Conservation (phyloP, 805 yeast genomes). For the Lipomyces orientalis region DNA sequence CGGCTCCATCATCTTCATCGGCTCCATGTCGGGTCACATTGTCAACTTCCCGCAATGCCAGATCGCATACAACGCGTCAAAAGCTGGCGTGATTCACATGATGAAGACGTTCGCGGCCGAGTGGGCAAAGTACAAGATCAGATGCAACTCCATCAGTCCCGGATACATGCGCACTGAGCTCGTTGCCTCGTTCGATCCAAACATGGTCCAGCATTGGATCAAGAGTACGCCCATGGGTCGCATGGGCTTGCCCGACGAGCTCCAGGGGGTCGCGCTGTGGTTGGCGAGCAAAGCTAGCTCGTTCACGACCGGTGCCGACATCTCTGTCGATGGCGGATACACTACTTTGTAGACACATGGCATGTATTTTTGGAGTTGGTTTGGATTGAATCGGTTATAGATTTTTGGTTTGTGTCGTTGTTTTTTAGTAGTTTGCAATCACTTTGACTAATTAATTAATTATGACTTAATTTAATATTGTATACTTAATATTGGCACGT, state of each 20-base stretch:
- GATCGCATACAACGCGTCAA: constrained; percentile 70
- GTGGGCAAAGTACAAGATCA: constrained; percentile 70
- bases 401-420: not conserved
- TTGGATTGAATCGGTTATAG: not conserved
- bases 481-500: no score
- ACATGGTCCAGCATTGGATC: constrained; percentile 64
- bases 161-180: constrained; percentile 72
- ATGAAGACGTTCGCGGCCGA: constrained; percentile 69
- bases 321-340: constrained; percentile 87
- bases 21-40: constrained; percentile 74
- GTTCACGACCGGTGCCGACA: constrained; percentile 83
- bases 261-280: constrained; percentile 76
- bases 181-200: constrained; percentile 50
- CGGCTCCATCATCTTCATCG: constrained; percentile 67
- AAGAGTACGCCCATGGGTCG: constrained; percentile 56
- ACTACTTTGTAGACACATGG: constrained; percentile 66
- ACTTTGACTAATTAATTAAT: no score
- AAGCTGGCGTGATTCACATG: constrained; percentile 72
- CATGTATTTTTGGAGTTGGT: constrained; percentile 6
- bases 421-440: no score
- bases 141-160: constrained; percentile 70
- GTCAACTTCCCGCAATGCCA: constrained; percentile 77
- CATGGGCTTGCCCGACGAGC: constrained; percentile 85
- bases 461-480: no score
- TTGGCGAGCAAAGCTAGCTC: constrained; percentile 75